phyloP scores from a whole-genome alignment of 441 rosid genomes.

The Erodium chrysanthum region DNA sequence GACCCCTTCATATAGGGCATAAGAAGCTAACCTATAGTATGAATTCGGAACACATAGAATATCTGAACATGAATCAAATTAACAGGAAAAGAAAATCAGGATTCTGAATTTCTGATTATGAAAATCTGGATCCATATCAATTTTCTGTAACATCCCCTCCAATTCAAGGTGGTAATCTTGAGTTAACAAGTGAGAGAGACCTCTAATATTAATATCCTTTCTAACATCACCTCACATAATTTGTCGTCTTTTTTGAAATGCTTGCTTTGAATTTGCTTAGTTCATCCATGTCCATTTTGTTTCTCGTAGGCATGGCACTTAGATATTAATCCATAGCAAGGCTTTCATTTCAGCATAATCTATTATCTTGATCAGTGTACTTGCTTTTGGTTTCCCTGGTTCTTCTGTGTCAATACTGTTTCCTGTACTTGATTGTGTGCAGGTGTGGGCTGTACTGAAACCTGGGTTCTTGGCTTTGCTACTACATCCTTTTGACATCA shows the following conservation, averaged over 20 bases:
- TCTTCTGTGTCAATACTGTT: background rate
- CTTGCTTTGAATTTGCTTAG: background rate
- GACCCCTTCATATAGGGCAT: background rate
- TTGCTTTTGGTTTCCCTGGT: background rate
- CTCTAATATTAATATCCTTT: background rate
- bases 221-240: background rate
- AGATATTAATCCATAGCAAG: background rate
- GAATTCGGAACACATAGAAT: no score
- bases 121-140: no score
- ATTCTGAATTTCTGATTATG: no score
- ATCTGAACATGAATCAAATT: no score
- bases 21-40: background rate
- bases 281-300: background rate
- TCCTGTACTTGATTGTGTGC: conserved; percentile 22
- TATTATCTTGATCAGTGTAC: background rate
- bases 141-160: no score
- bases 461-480: conserved; percentile 94
- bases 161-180: no score
- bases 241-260: background rate
- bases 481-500: conserved; percentile 73
- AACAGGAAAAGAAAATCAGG: no score
- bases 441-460: conserved; percentile 98
- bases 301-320: background rate
- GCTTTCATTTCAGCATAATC: background rate
- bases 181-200: background rate